phyloP scores from a whole-genome alignment of 163 green algal genomes.

The Scenedesmus sp. region DNA sequence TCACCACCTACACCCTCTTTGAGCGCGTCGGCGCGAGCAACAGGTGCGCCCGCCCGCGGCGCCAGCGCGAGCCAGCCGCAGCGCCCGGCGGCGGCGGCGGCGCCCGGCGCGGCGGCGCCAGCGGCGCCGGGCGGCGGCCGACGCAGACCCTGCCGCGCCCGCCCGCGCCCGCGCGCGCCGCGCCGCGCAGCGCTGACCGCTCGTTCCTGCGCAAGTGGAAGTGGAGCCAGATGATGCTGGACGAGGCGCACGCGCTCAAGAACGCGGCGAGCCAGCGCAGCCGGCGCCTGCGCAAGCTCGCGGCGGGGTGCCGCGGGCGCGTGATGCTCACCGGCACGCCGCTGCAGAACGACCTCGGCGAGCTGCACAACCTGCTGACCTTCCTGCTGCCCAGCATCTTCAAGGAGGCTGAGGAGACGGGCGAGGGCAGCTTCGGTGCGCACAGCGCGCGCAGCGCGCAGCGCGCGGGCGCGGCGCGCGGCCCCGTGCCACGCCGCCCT shows the following conservation, averaged over 20 bases:
- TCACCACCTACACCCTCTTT: slow-evolving; percentile 95
- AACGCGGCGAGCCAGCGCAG: slow-evolving; percentile 63
- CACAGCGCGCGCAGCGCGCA: too few relatives aligned
- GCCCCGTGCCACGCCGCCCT: too few relatives aligned
- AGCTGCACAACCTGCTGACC: slow-evolving; percentile 91
- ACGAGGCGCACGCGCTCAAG: slow-evolving; percentile 96
- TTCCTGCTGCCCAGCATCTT: slow-evolving; percentile 90
- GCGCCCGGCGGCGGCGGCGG: too few relatives aligned
- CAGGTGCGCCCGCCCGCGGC: slow-evolving; percentile 34
- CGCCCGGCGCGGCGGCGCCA: too few relatives aligned
- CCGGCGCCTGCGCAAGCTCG: slow-evolving; percentile 35
- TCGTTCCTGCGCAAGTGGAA: slow-evolving; percentile 75
- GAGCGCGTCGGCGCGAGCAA: slow-evolving; percentile 76
- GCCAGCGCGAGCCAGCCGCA: background rate
- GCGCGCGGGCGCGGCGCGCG: too few relatives aligned
- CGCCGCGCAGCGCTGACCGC: slow-evolving; percentile 60
- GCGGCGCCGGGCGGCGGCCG: too few relatives aligned
- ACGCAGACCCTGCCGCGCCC: too few relatives aligned
- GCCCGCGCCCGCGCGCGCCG: background rate
- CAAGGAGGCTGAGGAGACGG: slow-evolving; percentile 50
- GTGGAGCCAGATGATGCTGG: slow-evolving; percentile 91
- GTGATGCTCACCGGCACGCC: slow-evolving; percentile 89
- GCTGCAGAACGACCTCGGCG: slow-evolving; percentile 92
- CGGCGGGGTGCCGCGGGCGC: slow-evolving; percentile 57
- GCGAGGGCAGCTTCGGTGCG: slow-evolving; percentile 30